Evolutionary conservation across 108 stramenopile species (phyloP), one percentile per base, ranked within the genome.

Genomic region (Nannochloropsis oceanica): DNA sequence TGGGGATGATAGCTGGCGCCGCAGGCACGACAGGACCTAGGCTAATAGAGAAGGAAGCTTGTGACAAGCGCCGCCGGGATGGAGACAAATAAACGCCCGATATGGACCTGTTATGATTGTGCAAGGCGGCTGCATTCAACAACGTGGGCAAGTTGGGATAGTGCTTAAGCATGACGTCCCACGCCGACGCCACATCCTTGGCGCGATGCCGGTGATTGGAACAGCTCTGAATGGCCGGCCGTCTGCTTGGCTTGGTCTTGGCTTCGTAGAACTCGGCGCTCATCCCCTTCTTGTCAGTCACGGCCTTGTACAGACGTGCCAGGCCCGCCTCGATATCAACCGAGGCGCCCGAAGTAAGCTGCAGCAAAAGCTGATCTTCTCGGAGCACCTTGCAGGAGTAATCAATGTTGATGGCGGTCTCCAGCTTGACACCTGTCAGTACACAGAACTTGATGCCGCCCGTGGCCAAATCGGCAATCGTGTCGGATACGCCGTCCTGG

Each of bases 381-480:
- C 9, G 80, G 12, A 90, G 87, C 44, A 91, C 59, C 80, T 86
- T 81, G 50, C 89, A 90, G 9, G 92, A 89, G 42, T 85, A 82
- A 22, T 96, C 99, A 50, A 99, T 99, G 89, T 98, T 96, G 50
- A 97, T 93, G 25, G 99, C 99, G 11, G 99, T 99, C 86, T 98
- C 99, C 43, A 95, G 86, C 85, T 99, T 99, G 89, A 98, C 99
- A 26, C 99, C 99, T 8, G 99, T 99, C 27, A 99, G 93, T 26
- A 99, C 95, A 96, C 96, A 98, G 12, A 99, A 91, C 87, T 94
- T 95, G 84, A 99, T 96, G 27, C 96, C 96, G 26, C 97, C 99
- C 44, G 92, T 92, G 82, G 88, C 93, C 13, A 99, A 91, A 1
- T 92, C 96, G 10, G 94, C 87, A 81, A 99, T 97, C n/a, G 96